Conservation (phyloP, 2,329 filamentous ascomycete species). For the Aspergillus viridinutans region DNA sequence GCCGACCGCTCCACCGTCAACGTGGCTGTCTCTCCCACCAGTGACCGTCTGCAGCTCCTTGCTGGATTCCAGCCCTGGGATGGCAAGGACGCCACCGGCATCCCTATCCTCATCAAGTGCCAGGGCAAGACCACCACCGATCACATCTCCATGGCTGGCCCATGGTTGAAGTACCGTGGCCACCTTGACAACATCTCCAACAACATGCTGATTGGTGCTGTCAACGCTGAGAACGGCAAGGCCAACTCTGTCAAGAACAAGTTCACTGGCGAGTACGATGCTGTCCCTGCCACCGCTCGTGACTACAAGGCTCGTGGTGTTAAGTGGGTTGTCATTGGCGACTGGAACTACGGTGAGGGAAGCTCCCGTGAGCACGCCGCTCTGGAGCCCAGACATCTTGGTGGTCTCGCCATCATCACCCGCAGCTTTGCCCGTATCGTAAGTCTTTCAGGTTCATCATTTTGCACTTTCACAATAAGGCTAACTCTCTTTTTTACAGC, state of each 20-base stretch:
- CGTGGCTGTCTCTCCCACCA: constrained; percentile 81
- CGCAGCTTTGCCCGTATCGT: constrained; percentile 92
- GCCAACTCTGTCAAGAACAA: constrained; percentile 96
- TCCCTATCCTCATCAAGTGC: constrained; percentile 94
- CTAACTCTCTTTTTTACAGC: constrained; percentile 40
- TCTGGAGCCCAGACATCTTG: constrained; percentile 94
- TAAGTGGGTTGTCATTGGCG: constrained; percentile 94
- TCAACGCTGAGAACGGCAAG: constrained; percentile 92
- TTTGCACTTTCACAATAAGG: not conserved
- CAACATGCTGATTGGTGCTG: constrained; percentile 98
- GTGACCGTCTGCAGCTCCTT: constrained; percentile 91
- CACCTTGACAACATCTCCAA: constrained; percentile 99
- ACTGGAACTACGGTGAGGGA: constrained; percentile 99
- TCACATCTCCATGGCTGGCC: constrained; percentile 95
- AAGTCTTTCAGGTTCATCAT: constrained; percentile 25
- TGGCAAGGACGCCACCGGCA: constrained; percentile 77
- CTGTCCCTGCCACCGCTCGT: constrained; percentile 88
- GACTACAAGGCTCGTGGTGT: constrained; percentile 98
- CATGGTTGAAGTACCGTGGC: constrained; percentile 98
- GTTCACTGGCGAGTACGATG: constrained; percentile 76
- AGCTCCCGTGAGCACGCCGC: constrained; percentile 97
- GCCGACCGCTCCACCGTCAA: constrained; percentile 66
- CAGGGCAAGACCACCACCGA: constrained; percentile 96
- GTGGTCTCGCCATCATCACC: constrained; percentile 93
- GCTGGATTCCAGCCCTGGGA: constrained; percentile 84